Conservation (phyloP, 108 stramenopile genomes). For the Craspedostauros australis region DNA sequence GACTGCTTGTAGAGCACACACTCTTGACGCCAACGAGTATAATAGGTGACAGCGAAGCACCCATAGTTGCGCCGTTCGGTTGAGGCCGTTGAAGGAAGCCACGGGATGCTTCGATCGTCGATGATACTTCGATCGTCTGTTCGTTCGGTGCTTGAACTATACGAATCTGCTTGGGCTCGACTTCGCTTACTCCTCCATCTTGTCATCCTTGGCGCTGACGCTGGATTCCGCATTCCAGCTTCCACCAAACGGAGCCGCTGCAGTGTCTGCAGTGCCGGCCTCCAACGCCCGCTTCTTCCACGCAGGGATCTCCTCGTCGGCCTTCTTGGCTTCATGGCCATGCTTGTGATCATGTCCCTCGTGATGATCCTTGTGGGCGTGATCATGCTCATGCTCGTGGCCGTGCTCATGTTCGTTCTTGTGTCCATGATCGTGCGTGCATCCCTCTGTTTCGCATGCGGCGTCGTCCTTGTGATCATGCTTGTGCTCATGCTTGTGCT, state of each 20-base stretch:
- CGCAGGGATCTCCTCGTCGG: slow-evolving; percentile 49
- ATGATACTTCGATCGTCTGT: no score
- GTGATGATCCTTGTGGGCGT: slow-evolving; percentile 1
- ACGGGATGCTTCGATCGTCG: no score
- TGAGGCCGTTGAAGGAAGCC: no score
- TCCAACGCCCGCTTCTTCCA: slow-evolving; percentile 72
- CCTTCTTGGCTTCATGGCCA: slow-evolving; percentile 3
- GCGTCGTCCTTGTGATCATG: slow-evolving; percentile 16
- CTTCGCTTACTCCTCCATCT: slow-evolving; percentile 33
- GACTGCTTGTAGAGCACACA: no score
- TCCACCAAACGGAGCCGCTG: slow-evolving; percentile 67
- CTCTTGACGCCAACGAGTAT: no score
- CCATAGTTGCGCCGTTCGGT: no score
- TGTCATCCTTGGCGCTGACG: slow-evolving; percentile 38
- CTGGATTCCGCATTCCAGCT: slow-evolving; percentile 59
- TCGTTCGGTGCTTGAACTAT: no score
- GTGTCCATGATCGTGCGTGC: slow-evolving; percentile 10
- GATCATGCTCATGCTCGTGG: slow-evolving; percentile 3
- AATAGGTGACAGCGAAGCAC: no score
- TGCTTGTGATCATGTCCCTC: slow-evolving; percentile 11
- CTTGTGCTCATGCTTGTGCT: slow-evolving; percentile 13
- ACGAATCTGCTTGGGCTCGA: no score
- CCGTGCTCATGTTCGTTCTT: background rate
- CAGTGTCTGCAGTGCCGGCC: slow-evolving; percentile 38
- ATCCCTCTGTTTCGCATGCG: background rate